Percentiles rank a stretch among this genome's conserved stretches.
These are phyloP conservation scores for Clonostachys chloroleuca DNA, from an alignment of 2,329 filamentous ascomycete genomes.

Conservation along the genomic window DNA sequence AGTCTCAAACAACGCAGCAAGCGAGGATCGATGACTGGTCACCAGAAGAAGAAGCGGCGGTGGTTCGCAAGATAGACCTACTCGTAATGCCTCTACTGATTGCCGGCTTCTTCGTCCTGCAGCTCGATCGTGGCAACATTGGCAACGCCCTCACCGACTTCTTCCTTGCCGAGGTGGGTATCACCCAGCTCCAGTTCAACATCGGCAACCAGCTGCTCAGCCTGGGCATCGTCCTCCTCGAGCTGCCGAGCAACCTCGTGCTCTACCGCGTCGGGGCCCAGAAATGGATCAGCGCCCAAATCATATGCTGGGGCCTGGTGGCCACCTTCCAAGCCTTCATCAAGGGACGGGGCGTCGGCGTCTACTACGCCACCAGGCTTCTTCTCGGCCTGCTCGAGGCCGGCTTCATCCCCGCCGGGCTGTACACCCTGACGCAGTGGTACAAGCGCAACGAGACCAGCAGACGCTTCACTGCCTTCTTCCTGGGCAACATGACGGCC, in stretches of 20 bases:
- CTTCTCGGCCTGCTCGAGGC: conserved; percentile 75
- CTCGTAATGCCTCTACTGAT: conserved; percentile 36
- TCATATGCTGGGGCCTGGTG: conserved; percentile 24
- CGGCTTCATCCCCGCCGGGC: conserved; percentile 69
- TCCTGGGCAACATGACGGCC: conserved; percentile 24
- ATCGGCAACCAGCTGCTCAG: conserved; percentile 39
- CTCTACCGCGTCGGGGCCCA: conserved; percentile 21
- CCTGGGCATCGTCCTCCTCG: conserved; percentile 41
- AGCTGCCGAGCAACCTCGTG: conserved; percentile 17
- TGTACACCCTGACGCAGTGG: conserved; percentile 12
- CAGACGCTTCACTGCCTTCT: conserved; percentile 12
- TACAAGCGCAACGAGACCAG: conserved; percentile 11
- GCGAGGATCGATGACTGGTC: too few species aligned
- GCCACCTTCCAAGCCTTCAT: conserved; percentile 43
- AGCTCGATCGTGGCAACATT: conserved; percentile 27
- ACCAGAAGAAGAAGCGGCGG: too few species aligned
- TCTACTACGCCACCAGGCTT: conserved; percentile 52
- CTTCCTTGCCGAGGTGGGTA: conserved; percentile 39
- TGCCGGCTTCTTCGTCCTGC: conserved; percentile 31
- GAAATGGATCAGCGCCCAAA: conserved; percentile 35
- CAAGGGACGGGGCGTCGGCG: conserved; percentile 64
- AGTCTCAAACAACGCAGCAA: too few species aligned
- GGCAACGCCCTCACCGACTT: conserved; percentile 36
- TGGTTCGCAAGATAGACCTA: conserved; percentile 12
- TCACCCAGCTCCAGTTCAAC: conserved; percentile 41